These are phyloP conservation scores for Theobroma cacao DNA, from an alignment of 345 rosid species.

Conservation along the genomic window DNA sequence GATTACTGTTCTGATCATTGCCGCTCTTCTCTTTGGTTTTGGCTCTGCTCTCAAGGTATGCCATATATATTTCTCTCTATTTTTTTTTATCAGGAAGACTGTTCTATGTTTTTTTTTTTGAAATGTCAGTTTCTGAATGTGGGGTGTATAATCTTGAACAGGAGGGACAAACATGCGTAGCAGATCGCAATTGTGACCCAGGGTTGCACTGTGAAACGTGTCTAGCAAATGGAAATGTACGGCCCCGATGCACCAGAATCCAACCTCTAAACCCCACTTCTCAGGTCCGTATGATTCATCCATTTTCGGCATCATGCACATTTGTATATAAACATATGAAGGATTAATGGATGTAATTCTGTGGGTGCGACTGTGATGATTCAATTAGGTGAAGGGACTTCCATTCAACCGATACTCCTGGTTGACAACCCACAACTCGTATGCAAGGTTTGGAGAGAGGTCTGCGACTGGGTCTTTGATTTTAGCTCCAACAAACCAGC, in stretches of 20 bases:
- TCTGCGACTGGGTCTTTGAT: conserved; percentile 57
- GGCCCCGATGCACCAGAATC: conserved; percentile 71
- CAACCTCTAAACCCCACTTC: conserved; percentile 60
- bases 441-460: conserved; percentile 42
- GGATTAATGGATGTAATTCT: too few relatives aligned
- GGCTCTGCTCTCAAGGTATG: conserved; percentile 64
- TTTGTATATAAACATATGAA: background rate
- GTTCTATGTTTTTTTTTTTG: background rate
- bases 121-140: background rate
- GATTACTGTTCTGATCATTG: conserved; percentile 27
- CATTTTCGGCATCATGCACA: background rate
- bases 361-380: background rate
- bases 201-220: conserved; percentile 79
- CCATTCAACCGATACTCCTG: conserved; percentile 88
- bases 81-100: background rate
- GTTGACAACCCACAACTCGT: conserved; percentile 94
- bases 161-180: conserved; percentile 79
- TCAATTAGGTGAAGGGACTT: conserved; percentile 52
- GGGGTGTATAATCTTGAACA: conserved; percentile 10
- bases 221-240: conserved; percentile 51
- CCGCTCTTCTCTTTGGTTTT: conserved; percentile 36
- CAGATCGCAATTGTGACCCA: conserved; percentile 45
- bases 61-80: background rate
- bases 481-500: conserved; percentile 74
- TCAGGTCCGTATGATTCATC: conserved; percentile 32